Percentiles rank a stretch among this genome's conserved stretches.
Conservation (phyloP, 2,329 filamentous ascomycete genomes). For the Ceratocystis destructans region DNA sequence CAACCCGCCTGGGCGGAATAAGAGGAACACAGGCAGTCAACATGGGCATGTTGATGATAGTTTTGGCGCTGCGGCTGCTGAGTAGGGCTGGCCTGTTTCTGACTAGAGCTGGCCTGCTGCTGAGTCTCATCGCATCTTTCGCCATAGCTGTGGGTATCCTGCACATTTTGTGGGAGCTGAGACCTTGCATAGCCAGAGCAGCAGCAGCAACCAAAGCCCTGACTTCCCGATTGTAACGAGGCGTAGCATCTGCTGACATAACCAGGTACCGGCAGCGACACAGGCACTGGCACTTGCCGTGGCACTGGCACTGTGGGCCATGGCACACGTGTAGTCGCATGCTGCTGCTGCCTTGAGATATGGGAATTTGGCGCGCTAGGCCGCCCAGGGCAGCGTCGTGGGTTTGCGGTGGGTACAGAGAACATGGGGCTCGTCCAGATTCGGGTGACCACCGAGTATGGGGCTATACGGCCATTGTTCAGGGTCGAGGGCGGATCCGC, state of each 20-base stretch:
- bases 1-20: not conserved
- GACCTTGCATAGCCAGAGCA: no score
- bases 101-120: not conserved
- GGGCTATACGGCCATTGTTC: not conserved
- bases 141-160: no score
- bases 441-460: not conserved
- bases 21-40: not conserved
- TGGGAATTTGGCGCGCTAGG: not conserved
- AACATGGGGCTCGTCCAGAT: not conserved
- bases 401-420: not conserved
- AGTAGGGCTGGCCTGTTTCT: not conserved
- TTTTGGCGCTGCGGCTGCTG: not conserved
- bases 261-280: not conserved
- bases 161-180: no score
- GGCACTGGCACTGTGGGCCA: not conserved
- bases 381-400: not conserved
- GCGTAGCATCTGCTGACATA: no score
- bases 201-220: no score
- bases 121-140: no score
- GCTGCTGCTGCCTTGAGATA: not conserved
- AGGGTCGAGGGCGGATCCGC: not conserved
- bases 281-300: not conserved
- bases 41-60: not conserved
- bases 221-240: no score
- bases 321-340: not conserved